These are phyloP conservation scores for Epichloe coenophiala DNA, from an alignment of 2,329 filamentous ascomycete genomes.

Conservation along the genomic window DNA sequence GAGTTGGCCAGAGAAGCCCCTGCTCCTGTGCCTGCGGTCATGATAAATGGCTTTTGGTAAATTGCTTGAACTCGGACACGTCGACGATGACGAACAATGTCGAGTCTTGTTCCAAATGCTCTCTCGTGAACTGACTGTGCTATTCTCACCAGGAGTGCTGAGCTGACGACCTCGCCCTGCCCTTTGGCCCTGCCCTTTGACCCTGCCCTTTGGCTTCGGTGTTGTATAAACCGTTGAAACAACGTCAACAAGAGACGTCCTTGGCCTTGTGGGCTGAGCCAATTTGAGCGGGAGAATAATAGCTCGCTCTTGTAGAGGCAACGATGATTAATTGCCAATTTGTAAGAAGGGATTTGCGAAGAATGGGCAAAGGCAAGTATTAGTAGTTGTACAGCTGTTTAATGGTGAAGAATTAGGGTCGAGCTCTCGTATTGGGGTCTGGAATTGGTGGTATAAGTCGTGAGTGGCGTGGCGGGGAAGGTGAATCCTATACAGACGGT, in stretches of 20 bases:
- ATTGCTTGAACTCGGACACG: not conserved
- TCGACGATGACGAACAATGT: not conserved
- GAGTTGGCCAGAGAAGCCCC: not conserved
- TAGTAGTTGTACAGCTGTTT: not conserved
- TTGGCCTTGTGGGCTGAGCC: not conserved
- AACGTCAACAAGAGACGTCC: not conserved
- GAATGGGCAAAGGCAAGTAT: not conserved
- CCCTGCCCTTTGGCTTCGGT: not conserved
- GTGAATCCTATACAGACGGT: not conserved
- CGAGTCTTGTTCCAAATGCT: too few relatives aligned
- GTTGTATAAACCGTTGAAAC: not conserved
- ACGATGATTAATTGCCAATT: not conserved
- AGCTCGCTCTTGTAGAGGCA: not conserved
- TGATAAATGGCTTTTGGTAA: not conserved
- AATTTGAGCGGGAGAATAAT: not conserved
- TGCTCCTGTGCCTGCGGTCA: not conserved
- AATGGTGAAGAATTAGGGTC: not conserved
- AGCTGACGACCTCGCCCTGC: not conserved
- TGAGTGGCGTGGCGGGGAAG: not conserved
- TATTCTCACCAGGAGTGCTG: not conserved
- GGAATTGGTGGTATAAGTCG: not conserved
- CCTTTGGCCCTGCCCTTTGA: not conserved
- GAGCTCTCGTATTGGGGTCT: not conserved
- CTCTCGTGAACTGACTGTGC: not conserved
- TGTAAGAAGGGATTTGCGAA: not conserved